Evolutionary conservation across 192 early-diverging fungal species (phyloP).

Genomic region (Rhizophagus sp.): DNA sequence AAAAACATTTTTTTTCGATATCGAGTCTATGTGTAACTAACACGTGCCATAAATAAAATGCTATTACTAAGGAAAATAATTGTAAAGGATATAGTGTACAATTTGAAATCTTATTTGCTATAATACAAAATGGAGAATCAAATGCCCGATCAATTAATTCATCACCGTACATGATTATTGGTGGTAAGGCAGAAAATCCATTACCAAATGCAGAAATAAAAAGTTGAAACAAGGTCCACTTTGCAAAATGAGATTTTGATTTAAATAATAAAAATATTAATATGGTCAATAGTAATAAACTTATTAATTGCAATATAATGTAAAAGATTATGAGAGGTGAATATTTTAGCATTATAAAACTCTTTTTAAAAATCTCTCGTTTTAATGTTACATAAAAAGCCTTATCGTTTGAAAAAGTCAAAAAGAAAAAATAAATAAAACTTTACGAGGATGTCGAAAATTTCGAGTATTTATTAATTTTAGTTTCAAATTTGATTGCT

Average conservation of each 20-base stretch:
- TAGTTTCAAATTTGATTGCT: no score
- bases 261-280: not conserved
- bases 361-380: no score
- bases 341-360: not conserved
- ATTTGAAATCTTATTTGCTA: not conserved
- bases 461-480: no score
- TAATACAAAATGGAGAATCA: not conserved
- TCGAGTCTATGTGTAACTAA: not conserved
- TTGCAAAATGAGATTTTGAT: constrained; percentile 1
- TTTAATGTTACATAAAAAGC: no score
- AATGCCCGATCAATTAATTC: not conserved
- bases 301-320: not conserved
- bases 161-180: not conserved
- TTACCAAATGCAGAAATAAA: not conserved
- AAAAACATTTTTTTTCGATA: not conserved
- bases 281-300: not conserved
- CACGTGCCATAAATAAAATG: constrained; percentile 12
- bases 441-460: no score
- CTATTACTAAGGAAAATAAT: not conserved
- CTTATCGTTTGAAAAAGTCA: no score
- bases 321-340: not conserved
- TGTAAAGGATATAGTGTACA: not conserved
- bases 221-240: not conserved
- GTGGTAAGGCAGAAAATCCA: not conserved
- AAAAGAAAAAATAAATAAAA: no score